Evolutionary conservation across 2,329 filamentous ascomycete genomes (phyloP).

Genomic region (Grosmannia penicillata): DNA sequence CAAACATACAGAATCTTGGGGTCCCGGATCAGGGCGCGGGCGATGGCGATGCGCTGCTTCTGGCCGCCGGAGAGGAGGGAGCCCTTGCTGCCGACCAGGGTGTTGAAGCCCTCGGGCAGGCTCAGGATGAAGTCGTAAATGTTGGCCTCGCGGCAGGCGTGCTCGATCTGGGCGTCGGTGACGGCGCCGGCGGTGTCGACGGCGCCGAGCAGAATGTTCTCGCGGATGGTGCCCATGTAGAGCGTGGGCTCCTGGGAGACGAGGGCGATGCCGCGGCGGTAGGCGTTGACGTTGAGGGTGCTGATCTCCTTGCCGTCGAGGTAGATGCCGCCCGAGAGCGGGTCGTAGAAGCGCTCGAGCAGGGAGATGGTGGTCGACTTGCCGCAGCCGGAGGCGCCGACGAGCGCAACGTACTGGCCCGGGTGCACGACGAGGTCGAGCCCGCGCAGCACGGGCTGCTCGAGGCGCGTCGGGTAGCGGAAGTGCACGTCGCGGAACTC

Average conservation of each 20-base stretch:
- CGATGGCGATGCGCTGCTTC: slow-evolving; percentile 90
- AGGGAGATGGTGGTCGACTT: slow-evolving; percentile 90
- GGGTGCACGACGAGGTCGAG: slow-evolving; percentile 60
- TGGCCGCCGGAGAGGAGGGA: slow-evolving; percentile 77
- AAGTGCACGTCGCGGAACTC: slow-evolving; percentile 92
- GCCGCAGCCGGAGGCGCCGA: slow-evolving; percentile 87
- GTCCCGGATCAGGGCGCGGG: slow-evolving; percentile 77
- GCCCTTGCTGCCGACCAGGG: slow-evolving; percentile 76
- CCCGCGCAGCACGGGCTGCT: slow-evolving; percentile 82
- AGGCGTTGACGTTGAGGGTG: slow-evolving; percentile 68
- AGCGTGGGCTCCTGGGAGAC: slow-evolving; percentile 91
- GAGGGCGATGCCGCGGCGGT: slow-evolving; percentile 69
- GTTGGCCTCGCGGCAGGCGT: slow-evolving; percentile 78
- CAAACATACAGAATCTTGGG: slow-evolving; percentile 55
- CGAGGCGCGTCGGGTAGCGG: slow-evolving; percentile 79
- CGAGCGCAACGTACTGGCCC: slow-evolving; percentile 75
- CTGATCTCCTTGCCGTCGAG: slow-evolving; percentile 76
- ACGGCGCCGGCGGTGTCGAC: slow-evolving; percentile 45
- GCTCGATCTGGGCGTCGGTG: slow-evolving; percentile 55
- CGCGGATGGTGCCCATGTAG: slow-evolving; percentile 81
- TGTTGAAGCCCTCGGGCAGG: slow-evolving; percentile 68
- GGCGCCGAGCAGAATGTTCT: slow-evolving; percentile 76
- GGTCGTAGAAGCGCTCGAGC: slow-evolving; percentile 89
- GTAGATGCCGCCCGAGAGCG: slow-evolving; percentile 62
- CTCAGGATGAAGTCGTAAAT: slow-evolving; percentile 87